Conservation (phyloP, 345 rosid genomes). For the Clausena lansium region DNA sequence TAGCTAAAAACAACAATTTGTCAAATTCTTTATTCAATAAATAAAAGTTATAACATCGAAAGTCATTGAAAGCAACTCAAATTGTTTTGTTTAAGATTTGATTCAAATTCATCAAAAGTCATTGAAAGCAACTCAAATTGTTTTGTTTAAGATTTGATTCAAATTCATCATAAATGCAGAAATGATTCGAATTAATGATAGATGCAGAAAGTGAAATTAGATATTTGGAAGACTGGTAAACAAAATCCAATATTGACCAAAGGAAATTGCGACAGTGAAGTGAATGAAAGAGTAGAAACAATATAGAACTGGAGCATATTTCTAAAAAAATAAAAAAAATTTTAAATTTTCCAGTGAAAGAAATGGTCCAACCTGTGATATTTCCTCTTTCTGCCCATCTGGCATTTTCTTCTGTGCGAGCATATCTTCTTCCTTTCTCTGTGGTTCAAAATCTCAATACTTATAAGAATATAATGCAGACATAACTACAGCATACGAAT, state of each 20-base stretch:
- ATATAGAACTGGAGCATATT: neutral
- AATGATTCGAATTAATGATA: neutral
- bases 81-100: neutral
- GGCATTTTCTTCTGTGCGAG: constrained; percentile 99
- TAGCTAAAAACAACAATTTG: neutral
- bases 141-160: neutral
- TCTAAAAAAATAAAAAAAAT: neutral
- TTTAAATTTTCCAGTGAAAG: neutral
- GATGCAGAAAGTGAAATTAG: neutral
- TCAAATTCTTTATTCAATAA: neutral
- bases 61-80: neutral
- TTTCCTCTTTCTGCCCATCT: constrained; percentile 87
- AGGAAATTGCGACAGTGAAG: neutral
- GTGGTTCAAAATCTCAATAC: constrained; percentile 24
- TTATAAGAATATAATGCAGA: constrained; percentile 19
- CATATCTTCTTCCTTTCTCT: constrained; percentile 99
- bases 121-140: neutral
- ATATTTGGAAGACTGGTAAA: neutral
- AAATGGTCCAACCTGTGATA: constrained; percentile 70
- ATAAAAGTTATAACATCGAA: neutral
- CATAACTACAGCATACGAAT: neutral
- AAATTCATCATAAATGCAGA: neutral
- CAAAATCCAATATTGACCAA: neutral
- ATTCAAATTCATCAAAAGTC: neutral
- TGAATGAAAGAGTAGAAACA: neutral